Conservation (phyloP, 805 yeast species). For the Saccharomycopsis malanga region DNA sequence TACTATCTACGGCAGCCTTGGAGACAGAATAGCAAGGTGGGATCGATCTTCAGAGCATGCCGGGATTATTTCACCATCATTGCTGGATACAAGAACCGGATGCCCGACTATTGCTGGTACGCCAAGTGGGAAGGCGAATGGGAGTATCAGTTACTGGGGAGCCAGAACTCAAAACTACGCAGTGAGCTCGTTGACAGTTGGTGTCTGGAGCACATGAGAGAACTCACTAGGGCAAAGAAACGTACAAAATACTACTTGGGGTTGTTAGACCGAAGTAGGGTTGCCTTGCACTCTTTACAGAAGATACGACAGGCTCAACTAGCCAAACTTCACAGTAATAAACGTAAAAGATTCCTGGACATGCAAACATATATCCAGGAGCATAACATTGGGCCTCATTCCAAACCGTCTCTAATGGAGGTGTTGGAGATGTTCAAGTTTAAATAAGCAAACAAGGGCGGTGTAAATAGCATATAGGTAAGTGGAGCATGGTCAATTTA, state of each 20-base stretch:
- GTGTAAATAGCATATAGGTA: too few species aligned
- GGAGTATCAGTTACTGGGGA: conserved; percentile 4
- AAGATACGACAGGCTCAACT: not conserved
- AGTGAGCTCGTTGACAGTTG: not conserved
- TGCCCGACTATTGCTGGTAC: not conserved
- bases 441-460: not conserved
- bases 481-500: too few species aligned
- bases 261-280: not conserved
- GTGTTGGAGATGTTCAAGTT: conserved; percentile 3
- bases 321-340: not conserved
- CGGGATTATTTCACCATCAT: not conserved
- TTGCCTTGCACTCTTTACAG: not conserved
- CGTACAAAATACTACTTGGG: not conserved
- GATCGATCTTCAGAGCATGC: not conserved
- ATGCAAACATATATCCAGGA: conserved; percentile 3
- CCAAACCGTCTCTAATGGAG: conserved; percentile 2
- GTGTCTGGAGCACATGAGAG: not conserved
- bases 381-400: conserved; percentile 6
- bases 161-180: not conserved
- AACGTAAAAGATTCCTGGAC: conserved; percentile 1
- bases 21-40: not conserved
- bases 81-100: not conserved
- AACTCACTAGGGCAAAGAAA: not conserved
- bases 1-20: conserved; percentile 5
- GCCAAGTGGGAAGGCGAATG: conserved; percentile 12